Evolutionary conservation across 768 basidiomycete genomes (phyloP), one percentile per base, ranked within the genome.

Genomic region (Mycena haematopus): DNA sequence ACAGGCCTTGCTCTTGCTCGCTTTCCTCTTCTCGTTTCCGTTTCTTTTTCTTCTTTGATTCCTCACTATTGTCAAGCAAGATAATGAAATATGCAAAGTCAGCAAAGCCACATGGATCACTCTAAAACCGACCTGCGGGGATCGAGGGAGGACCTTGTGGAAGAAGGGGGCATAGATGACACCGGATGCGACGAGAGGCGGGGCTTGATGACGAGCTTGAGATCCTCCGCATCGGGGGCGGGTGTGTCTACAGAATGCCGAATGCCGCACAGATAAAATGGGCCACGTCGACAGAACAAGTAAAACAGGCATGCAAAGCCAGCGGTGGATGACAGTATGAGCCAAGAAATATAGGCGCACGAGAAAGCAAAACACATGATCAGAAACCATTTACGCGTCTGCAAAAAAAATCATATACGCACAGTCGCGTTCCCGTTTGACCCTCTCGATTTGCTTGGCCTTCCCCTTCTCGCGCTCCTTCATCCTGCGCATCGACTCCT

Each of bases 391-490:
- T 27, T 35, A 58, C 59, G 54, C 56, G 63, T 53, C 58, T 50
- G 2, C 19, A n/a, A 1, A 25, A 56, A 42, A 61, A 65, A 60
- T 59, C 54, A 59, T 65, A 66, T 66, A 63, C 59, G 77, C 80
- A 92, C 92, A 86, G 69, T 86, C 90, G 69, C 84, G 85, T 72
- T 92, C 91, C 53, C 86, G 82, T 77, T 89, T 90, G 63, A 87
- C 79, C 76, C 84, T 91, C 59, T 90, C 90, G 46, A 86, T 72
- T n/a, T 80, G 83, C 74, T 82, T 90, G 54, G 83, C 85, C 73
- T 91, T 92, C 0, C 89, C 89, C 76, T 84, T 84, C 74, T 86
- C 89, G 74, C 84, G 87, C 77, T 92, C 91, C 77, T 85, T 90
- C 77, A 92, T 82, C 62, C 85, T 83, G 56, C 85, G 84, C 84